phyloP scores from a whole-genome alignment of 331 rosid genomes.

The Erythrophleum ivorense region DNA sequence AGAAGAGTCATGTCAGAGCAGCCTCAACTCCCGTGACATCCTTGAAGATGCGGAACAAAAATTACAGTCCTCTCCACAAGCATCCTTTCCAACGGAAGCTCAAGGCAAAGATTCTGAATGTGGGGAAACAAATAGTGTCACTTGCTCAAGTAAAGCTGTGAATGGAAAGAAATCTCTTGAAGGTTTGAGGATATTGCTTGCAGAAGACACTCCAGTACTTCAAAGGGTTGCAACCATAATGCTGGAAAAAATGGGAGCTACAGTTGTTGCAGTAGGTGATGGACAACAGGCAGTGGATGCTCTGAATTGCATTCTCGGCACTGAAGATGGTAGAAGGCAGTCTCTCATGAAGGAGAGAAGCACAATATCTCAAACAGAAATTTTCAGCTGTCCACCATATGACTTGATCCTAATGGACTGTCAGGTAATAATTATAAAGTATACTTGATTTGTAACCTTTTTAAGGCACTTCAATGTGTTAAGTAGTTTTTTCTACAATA shows the following conservation, averaged over 20 bases:
- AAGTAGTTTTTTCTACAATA: background rate
- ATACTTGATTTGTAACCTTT: background rate
- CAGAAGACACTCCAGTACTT: slow-evolving; percentile 95
- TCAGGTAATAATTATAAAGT: slow-evolving; percentile 64
- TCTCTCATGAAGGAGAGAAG: slow-evolving; percentile 48
- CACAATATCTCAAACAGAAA: slow-evolving; percentile 54
- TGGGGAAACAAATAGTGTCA: slow-evolving; percentile 41
- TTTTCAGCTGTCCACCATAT: slow-evolving; percentile 47
- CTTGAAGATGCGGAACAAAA: slow-evolving; percentile 36
- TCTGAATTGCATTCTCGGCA: slow-evolving; percentile 51
- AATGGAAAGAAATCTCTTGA: slow-evolving; percentile 73
- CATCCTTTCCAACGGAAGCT: slow-evolving; percentile 41
- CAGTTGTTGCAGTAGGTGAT: slow-evolving; percentile 83
- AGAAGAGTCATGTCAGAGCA: slow-evolving; percentile 50
- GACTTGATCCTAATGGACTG: slow-evolving; percentile 98
- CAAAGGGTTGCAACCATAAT: slow-evolving; percentile 96
- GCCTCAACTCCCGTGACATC: slow-evolving; percentile 33
- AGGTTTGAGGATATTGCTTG: slow-evolving; percentile 84
- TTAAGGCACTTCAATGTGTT: background rate
- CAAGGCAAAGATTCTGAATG: slow-evolving; percentile 45
- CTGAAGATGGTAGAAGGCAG: slow-evolving; percentile 55
- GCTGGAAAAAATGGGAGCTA: slow-evolving; percentile 99
- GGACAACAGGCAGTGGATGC: slow-evolving; percentile 95
- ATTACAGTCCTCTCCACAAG: slow-evolving; percentile 28
- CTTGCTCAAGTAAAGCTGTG: slow-evolving; percentile 46